Evolutionary conservation across 176 grass and related monocot genomes (phyloP).

Genomic region (Oryza glaberrima): DNA sequence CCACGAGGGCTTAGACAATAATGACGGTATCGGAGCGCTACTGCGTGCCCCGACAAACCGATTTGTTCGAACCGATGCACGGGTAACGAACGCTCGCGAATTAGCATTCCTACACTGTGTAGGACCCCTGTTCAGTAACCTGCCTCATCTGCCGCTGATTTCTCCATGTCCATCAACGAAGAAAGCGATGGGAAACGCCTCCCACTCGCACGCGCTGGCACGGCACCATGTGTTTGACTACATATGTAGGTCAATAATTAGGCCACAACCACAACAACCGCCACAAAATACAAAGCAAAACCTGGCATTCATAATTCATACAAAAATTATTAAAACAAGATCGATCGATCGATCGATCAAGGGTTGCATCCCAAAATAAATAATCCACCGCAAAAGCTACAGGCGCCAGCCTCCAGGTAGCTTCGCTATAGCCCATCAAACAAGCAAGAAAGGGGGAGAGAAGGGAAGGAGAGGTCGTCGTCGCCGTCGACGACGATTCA

Average conservation of each 20-base stretch:
- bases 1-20: too few species aligned
- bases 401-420: neutral
- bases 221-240: neutral
- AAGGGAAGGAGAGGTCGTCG: neutral
- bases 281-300: neutral
- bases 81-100: too few species aligned
- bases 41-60: too few species aligned
- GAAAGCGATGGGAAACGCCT: conserved; percentile 37
- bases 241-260: neutral
- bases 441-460: neutral
- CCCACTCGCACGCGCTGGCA: neutral
- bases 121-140: neutral
- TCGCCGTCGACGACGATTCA: too few species aligned
- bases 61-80: too few species aligned
- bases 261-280: neutral
- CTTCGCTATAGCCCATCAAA: neutral
- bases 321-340: neutral
- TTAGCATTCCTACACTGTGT: too few species aligned
- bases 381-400: conserved; percentile 15
- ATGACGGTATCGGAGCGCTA: too few species aligned
- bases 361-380: neutral
- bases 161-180: neutral
- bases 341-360: neutral
- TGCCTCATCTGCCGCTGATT: neutral
- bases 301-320: too few species aligned